These are phyloP conservation scores for Staphylotrichum longicolle DNA, from an alignment of 495 filamentous ascomycete genomes.

Conservation along the genomic window DNA sequence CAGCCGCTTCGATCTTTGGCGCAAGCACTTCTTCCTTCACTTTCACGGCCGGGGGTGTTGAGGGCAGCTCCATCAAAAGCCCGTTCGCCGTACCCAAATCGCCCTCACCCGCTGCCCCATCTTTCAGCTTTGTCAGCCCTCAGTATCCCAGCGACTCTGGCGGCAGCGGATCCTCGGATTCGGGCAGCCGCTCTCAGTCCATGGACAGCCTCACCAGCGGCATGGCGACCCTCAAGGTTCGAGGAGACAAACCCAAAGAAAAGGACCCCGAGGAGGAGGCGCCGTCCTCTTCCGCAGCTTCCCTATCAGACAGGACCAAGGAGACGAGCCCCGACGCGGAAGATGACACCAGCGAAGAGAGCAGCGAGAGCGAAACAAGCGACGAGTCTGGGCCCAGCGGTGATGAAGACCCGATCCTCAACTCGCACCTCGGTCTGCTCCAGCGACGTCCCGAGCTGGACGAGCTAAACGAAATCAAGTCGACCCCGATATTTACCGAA, in stretches of 20 bases:
- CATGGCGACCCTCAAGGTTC: slow-evolving; percentile 4
- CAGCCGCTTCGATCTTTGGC: neutral
- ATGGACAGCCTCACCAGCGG: slow-evolving; percentile 3
- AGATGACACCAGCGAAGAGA: neutral
- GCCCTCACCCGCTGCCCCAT: neutral
- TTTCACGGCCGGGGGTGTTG: neutral
- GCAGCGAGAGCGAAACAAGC: neutral
- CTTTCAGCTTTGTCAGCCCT: slow-evolving; percentile 1
- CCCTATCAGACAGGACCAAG: neutral
- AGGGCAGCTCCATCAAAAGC: neutral
- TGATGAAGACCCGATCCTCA: slow-evolving; percentile 10
- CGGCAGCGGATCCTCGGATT: neutral
- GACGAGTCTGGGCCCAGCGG: slow-evolving; percentile 2
- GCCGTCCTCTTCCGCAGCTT: neutral
- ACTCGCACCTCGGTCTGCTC: slow-evolving; percentile 25
- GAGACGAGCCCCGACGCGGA: neutral
- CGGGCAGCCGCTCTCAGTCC: neutral
- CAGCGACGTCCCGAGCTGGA: slow-evolving; percentile 23
- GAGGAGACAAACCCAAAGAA: neutral
- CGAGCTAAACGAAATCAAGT: slow-evolving; percentile 36
- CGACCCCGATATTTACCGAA: slow-evolving; percentile 42
- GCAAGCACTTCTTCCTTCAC: neutral
- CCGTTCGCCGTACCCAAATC: neutral
- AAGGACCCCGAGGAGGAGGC: neutral
- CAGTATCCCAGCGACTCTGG: neutral